phyloP scores from a whole-genome alignment of 768 basidiomycete genomes.

The Neoboletus subvelutipes region DNA sequence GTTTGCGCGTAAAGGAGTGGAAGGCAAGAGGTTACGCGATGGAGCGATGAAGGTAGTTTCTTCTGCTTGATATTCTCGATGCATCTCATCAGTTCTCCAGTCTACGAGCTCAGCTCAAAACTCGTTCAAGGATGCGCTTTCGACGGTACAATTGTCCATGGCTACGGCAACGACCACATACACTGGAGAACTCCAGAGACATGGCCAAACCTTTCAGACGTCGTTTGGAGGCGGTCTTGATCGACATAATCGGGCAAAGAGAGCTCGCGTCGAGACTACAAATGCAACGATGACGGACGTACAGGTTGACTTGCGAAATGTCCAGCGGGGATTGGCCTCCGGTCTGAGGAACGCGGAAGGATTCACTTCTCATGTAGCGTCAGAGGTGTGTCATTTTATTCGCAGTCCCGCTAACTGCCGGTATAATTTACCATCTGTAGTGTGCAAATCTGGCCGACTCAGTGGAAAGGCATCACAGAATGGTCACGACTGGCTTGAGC shows the following conservation, averaged over 20 bases:
- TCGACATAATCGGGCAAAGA: slow-evolving; percentile 59
- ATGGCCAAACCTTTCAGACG: slow-evolving; percentile 42
- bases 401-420: neutral
- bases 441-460: slow-evolving; percentile 40
- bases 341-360: slow-evolving; percentile 48
- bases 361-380: slow-evolving; percentile 41
- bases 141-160: slow-evolving; percentile 44
- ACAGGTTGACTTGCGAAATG: slow-evolving; percentile 49
- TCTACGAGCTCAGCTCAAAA: slow-evolving; percentile 38
- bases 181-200: slow-evolving; percentile 50
- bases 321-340: slow-evolving; percentile 52
- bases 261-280: slow-evolving; percentile 63
- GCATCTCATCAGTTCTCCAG: slow-evolving; percentile 35
- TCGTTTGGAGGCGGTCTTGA: slow-evolving; percentile 59
- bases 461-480: slow-evolving; percentile 44
- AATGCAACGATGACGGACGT: slow-evolving; percentile 47
- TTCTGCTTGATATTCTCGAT: neutral
- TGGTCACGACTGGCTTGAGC: slow-evolving; percentile 44
- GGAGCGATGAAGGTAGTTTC: slow-evolving; percentile 55
- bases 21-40: slow-evolving; percentile 56
- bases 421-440: slow-evolving; percentile 29
- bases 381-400: slow-evolving; percentile 45
- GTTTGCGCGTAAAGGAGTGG: slow-evolving; percentile 46
- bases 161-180: slow-evolving; percentile 50
- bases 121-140: slow-evolving; percentile 43